Base-by-base conservation (phyloP, 768 basidiomycete genomes). In the Auricularia auricula-judae region DNA sequence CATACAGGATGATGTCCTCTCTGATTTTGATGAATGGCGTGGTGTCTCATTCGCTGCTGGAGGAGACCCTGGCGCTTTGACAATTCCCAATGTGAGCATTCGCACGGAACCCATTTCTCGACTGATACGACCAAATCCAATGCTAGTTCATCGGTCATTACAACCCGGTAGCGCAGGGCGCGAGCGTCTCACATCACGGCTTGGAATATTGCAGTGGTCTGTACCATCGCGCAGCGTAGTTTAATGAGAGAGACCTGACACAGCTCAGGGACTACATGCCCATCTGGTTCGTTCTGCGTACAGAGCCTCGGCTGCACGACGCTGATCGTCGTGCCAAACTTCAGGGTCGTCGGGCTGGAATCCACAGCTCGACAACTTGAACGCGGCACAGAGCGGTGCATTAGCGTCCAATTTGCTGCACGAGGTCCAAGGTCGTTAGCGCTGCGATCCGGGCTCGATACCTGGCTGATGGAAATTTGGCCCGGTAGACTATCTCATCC, bases 381-480 rank as follows among this genome's bases (percentile, higher is more conserved):
- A 61, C 43, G 64, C 64, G 4, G 64, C 64, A 0, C 64, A 61
- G 29, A 61, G 59, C 54, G 64, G 64, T 42, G 64, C 64, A 60
- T 18, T 65, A 23, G 64, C 64, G 8, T 61, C 64, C 18, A 65
- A 65, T 29, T 21, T 65, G 16, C 42, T 44, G 11, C 64, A 65
- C 59, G 64, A 65, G 43, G 59, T 61, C 18, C 8, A 33, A 23
- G 56, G 56, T 33, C 11, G 5, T 21, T 33, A 59, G 23, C 10
- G 12, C 16, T 56, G n/a, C 10, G 29, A 56, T n/a, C 14, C n/a
- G 12, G 8, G 29, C 54, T n/a, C 54, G 10, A 8, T 29, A 8
- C 10, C 14, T 11, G 11, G 43, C 18, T 10, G 43, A 44, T 56
- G 16, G 8, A 29, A 56, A 61, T 36, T 64, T 61, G 29, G 29